Base-by-base conservation (phyloP, 345 rosid species). In the Lagerstroemia speciosa region DNA sequence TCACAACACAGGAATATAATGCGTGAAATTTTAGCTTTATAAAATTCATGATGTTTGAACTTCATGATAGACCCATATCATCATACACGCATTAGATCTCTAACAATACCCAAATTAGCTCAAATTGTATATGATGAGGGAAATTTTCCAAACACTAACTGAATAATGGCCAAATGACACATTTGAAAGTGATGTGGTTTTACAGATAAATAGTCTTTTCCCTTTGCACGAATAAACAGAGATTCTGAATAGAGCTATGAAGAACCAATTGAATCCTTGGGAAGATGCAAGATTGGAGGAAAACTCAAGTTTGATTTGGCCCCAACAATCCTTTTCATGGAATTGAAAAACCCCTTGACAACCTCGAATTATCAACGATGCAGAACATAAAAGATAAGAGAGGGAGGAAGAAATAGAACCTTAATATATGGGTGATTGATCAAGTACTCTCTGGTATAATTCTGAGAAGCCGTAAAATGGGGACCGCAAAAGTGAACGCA, bases 401-500 rank as follows among this genome's bases (percentile, higher is more conserved):
- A 22, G 15, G 2, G 30, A 53, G 30, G 60, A 53, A n/a, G 60
- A 24, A 53, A 58, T 20, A 34, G 10, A 37, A 86, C 94, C 95
- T 87, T 86, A 70, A 89, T 78, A 74, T 57, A 89, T 50, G 96
- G 87, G 67, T 83, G 80, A 6, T 76, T 71, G 50, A 77, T 80
- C 76, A 89, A 57, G 78, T 89, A 92, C 40, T 89, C 87, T 82
- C 80, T 86, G 7, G 98, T 88, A 79, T 86, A 92, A 43, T 71
- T 78, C 26, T 81, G 83, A 2, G 98, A 82, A 71, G 86, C 79
- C 69, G 82, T 79, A 67, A 89, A 88, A 60, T 88, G 17, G 2
- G 85, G 81, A 36, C 98, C 98, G 57, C 95, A 92, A 64, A 85
- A 89, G 22, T 89, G 86, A 72, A 90, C 88, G 36, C 87, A 83